Evolutionary conservation across 2,329 filamentous ascomycete species (phyloP), one percentile per base, ranked within the genome.

Genomic region (Neofusicoccum ribis): DNA sequence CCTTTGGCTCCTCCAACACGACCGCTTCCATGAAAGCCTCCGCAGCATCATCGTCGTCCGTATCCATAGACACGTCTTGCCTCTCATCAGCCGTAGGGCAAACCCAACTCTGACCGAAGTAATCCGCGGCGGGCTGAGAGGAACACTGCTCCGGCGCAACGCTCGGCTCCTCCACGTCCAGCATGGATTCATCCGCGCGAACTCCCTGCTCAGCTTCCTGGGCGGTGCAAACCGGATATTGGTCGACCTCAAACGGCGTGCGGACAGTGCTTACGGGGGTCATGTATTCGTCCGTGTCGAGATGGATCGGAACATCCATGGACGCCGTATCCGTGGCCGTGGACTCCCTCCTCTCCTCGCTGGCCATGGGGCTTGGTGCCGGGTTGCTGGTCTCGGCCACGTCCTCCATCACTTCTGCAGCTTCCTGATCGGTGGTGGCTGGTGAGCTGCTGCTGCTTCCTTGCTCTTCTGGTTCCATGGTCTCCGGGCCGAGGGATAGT

Each of bases 261-360:
- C 17, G 46, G 46, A 20, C 23, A 27, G 46, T 17, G 46, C 20
- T 8, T 17, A 20, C 8, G 14, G 20, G 15, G 17, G 14, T 8
- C 43, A 5, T 8, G n/a, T 17, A 0, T 46, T 49, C 20, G 7
- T 49, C 46, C 9, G 46, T 20, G 20, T 9, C 46, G 3, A 49
- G 17, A 17, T 23, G 17, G 46, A 49, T 49, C 17, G 17, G 46
- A 9, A 49, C 14, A 20, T 49, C 46, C 46, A 27, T 14, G 6
- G 46, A 27, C 8, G 17, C 46, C 17, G 8, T 17, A 7, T 7
- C 46, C 17, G 46, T 14, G 12, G 17, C 46, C 8, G 46, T 49
- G 1, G 9, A 70, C 80, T 0, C 76, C 76, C 0, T 49, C 27
- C 5, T 69, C 74, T 39, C 63, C 64, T 14, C 27, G 27, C 27